Evolutionary conservation across 768 basidiomycete genomes (phyloP).

Genomic region (Termitomyces sp.): DNA sequence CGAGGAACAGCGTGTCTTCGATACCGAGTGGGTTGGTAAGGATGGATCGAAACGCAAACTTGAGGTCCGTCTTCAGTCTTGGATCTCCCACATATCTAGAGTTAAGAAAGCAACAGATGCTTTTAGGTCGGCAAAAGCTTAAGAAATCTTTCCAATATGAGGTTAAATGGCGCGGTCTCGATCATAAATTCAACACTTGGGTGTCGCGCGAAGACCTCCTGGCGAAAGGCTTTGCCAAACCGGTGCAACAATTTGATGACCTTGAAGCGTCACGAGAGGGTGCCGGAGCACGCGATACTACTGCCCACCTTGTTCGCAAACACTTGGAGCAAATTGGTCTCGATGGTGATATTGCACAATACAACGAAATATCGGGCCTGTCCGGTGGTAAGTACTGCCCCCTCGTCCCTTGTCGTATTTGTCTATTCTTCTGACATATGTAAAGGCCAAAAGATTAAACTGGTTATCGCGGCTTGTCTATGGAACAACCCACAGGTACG

Average conservation of each 20-base stretch:
- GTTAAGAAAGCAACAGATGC: conserved; percentile 40
- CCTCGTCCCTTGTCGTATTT: not conserved
- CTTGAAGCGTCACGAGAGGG: conserved; percentile 95
- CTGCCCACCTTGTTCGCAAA: conserved; percentile 77
- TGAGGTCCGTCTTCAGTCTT: conserved; percentile 51
- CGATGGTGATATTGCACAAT: conserved; percentile 97
- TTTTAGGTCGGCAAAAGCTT: conserved; percentile 95
- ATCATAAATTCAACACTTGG: conserved; percentile 90
- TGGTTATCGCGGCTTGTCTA: conserved; percentile 89
- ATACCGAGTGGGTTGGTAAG: conserved; percentile 87
- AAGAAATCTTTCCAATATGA: conserved; percentile 97
- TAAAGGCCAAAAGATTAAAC: conserved; percentile 92
- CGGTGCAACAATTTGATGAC: conserved; percentile 94
- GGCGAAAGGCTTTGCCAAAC: conserved; percentile 82
- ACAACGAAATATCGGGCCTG: conserved; percentile 93
- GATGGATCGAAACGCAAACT: conserved; percentile 89
- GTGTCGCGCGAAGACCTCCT: conserved; percentile 84
- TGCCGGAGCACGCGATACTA: conserved; percentile 86
- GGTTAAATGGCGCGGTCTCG: conserved; percentile 79
- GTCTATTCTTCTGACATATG: conserved; percentile 4
- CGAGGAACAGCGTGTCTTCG: conserved; percentile 76
- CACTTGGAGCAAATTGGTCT: conserved; percentile 94
- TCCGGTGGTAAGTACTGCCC: conserved; percentile 69
- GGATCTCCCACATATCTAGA: conserved; percentile 1
- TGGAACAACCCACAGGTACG: conserved; percentile 93